Evolutionary conservation across 805 yeast genomes (phyloP).

Genomic region (Citeromyces nyonsensis): DNA sequence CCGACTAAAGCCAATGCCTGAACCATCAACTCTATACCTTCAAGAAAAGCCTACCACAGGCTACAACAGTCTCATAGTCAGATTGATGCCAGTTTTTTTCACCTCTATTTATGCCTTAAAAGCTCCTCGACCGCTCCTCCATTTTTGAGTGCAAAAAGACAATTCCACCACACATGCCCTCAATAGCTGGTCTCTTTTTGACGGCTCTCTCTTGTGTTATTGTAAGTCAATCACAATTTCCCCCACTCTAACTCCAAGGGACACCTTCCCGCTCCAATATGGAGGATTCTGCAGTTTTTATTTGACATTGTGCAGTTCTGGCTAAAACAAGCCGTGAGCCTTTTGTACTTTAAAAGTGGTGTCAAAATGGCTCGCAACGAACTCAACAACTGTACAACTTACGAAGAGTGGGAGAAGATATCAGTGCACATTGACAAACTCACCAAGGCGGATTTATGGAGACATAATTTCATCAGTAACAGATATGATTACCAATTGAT

Average conservation of each 20-base stretch:
- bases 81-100: too few species aligned
- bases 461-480: constrained; percentile 69
- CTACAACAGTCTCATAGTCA: too few species aligned
- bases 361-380: constrained; percentile 29
- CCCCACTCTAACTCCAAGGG: constrained; percentile 2
- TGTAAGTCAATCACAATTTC: neutral
- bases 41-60: too few species aligned
- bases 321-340: constrained; percentile 19
- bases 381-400: constrained; percentile 35
- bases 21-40: too few species aligned
- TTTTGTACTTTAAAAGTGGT: constrained; percentile 24
- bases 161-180: neutral
- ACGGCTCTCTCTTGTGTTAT: constrained; percentile 1
- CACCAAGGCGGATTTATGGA: constrained; percentile 47
- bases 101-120: too few species aligned
- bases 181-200: neutral
- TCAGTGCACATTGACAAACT: constrained; percentile 32
- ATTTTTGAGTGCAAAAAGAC: neutral
- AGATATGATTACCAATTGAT: constrained; percentile 79
- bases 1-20: too few species aligned
- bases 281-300: constrained; percentile 16
- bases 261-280: constrained; percentile 11
- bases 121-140: too few species aligned
- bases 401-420: constrained; percentile 54
- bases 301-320: constrained; percentile 30